A percentile compares a stretch with the other conserved stretches of the same genome.
Evolutionary conservation across 1,139 yeast species (phyloP).

Genomic region (Candida tropicalis): DNA sequence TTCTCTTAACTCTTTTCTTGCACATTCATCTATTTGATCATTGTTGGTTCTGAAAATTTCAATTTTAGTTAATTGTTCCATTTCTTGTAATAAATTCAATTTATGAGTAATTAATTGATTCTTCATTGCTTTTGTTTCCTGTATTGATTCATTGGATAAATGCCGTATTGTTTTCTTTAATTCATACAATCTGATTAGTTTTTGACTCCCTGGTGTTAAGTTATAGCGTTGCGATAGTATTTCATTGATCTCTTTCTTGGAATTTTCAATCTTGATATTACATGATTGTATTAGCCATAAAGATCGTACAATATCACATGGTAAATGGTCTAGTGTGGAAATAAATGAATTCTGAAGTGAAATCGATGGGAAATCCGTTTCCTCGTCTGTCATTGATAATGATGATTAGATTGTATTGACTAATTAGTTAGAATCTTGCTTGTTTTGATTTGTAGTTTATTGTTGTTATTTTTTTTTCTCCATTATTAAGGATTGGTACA

Average conservation of each 20-base stretch:
- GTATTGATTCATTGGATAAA: slow-evolving; percentile 30
- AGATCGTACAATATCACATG: slow-evolving; percentile 48
- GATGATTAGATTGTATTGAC: too few species aligned
- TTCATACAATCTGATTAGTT: slow-evolving; percentile 8
- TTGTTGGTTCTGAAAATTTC: slow-evolving; percentile 15
- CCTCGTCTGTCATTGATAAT: slow-evolving; percentile 6
- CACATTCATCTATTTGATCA: slow-evolving; percentile 19
- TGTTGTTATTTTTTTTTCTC: background rate
- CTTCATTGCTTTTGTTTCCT: slow-evolving; percentile 37
- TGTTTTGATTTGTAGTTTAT: background rate
- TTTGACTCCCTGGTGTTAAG: slow-evolving; percentile 1
- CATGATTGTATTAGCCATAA: slow-evolving; percentile 49
- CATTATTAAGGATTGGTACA: too few species aligned
- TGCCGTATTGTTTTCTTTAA: slow-evolving; percentile 14
- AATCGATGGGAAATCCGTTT: slow-evolving; percentile 10
- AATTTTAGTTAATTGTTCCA: slow-evolving; percentile 28
- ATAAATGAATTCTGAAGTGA: slow-evolving; percentile 39
- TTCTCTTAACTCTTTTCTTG: slow-evolving; percentile 22
- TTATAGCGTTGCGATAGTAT: slow-evolving; percentile 15
- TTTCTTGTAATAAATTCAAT: slow-evolving; percentile 30
- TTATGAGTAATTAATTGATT: slow-evolving; percentile 40
- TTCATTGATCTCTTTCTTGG: slow-evolving; percentile 22
- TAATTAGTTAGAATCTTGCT: too few species aligned
- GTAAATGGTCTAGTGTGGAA: slow-evolving; percentile 49
- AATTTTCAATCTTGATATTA: slow-evolving; percentile 32